Conservation (phyloP, 2,329 filamentous ascomycete species). For the Cladophialophora immunda region DNA sequence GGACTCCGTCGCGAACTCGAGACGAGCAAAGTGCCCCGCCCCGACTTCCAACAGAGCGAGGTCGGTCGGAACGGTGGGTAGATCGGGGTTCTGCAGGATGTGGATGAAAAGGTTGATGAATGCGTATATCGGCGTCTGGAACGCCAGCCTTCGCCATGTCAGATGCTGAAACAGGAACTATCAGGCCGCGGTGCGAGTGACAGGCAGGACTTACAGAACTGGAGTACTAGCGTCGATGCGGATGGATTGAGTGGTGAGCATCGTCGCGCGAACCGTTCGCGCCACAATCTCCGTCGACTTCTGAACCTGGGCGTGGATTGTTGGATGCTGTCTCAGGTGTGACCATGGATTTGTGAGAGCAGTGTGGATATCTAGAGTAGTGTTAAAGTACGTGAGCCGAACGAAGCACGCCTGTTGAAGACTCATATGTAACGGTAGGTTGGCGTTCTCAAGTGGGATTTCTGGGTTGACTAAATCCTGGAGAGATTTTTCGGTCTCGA, state of each 20-base stretch:
- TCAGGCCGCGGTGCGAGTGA: background rate
- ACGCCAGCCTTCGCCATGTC: conserved; percentile 4
- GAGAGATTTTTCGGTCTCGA: background rate
- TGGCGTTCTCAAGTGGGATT: background rate
- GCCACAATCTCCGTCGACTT: background rate
- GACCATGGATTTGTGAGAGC: conserved; percentile 9
- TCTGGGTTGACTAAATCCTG: background rate
- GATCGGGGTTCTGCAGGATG: conserved; percentile 8
- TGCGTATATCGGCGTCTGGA: conserved; percentile 6
- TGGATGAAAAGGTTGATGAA: conserved; percentile 22
- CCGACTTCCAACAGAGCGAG: conserved; percentile 16
- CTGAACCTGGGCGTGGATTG: background rate
- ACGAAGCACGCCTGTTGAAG: conserved; percentile 2
- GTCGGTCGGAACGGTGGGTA: background rate
- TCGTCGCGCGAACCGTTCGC: background rate
- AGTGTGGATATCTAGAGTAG: background rate
- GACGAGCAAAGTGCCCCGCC: conserved; percentile 14
- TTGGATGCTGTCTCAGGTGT: background rate
- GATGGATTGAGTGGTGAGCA: background rate
- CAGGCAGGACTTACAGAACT: conserved; percentile 6
- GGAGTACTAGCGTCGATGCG: background rate
- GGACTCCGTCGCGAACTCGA: conserved; percentile 11
- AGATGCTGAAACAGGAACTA: background rate
- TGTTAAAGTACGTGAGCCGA: conserved; percentile 6
- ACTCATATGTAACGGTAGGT: background rate